Evolutionary conservation across 2,329 filamentous ascomycete genomes (phyloP), one percentile per base, ranked within the genome.

Genomic region (Talaromyces atroroseus): DNA sequence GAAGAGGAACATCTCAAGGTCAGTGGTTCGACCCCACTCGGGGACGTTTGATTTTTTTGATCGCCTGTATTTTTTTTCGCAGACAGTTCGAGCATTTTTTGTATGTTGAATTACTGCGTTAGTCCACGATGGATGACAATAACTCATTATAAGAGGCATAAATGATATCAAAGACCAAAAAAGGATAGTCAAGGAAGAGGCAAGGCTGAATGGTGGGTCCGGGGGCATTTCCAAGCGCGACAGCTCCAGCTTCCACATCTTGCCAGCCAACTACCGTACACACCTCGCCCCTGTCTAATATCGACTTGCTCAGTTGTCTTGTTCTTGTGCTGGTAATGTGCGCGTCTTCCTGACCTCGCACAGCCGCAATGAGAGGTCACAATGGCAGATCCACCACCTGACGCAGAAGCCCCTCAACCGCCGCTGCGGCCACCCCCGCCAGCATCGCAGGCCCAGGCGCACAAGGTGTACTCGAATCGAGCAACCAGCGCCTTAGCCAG

Each of bases 401-500:
- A 58, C 56, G 60, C 66, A 57, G 59, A 62, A 42, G 64, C 64
- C 60, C 62, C 63, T 56, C 58, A 52, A 40, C 55, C 57, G 44
- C 55, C 57, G 44, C 46, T 46, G 40, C 52, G 46, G 52, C 55
- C 42, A n/a, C 55, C 55, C 29, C 55, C 51, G 44, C 51, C 47
- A 46, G 38, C 38, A 32, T 53, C 53, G 23, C 57, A 56, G 16
- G 32, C 59, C 54, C 69, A 71, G 61, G 67, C 68, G 34, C 57
- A 56, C 38, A 50, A 54, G 29, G 29, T 46, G 60, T 76, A 77
- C 65, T 71, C 74, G 29, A 69, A 72, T 59, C 72, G 74, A 57
- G 75, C 75, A 45, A 75, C 75, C 59, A 76, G 69, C 65, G 75
- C 75, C 56, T 63, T 78, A 51, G 78, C 79, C 62, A 75, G 80